phyloP scores from a whole-genome alignment of 257 asterid species.

The Solanum chiquidenum region DNA sequence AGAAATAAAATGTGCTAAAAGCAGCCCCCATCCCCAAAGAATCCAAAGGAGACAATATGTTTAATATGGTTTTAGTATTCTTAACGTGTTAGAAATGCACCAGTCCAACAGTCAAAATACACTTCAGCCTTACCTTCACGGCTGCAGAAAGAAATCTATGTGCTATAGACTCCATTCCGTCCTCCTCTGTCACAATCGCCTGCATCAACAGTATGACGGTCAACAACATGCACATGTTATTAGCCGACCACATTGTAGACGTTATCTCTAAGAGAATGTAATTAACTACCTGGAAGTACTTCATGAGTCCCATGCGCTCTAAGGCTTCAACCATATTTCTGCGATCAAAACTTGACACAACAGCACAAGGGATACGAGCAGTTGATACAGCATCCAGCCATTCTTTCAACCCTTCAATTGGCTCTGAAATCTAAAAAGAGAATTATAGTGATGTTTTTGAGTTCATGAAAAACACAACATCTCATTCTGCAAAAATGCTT shows the following conservation, averaged over 20 bases:
- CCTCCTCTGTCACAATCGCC: constrained; percentile 91
- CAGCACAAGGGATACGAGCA: constrained; percentile 92
- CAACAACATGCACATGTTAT: background rate
- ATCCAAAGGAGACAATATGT: background rate
- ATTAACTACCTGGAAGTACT: constrained; percentile 65
- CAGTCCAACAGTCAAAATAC: background rate
- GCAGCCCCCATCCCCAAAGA: background rate
- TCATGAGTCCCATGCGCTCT: constrained; percentile 72
- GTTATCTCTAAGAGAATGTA: background rate
- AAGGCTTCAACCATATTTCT: constrained; percentile 63
- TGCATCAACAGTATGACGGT: constrained; percentile 25
- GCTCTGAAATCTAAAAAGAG: constrained; percentile 55
- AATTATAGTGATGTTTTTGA: background rate
- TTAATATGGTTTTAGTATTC: background rate
- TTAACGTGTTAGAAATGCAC: background rate
- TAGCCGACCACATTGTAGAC: background rate
- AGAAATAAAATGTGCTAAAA: background rate
- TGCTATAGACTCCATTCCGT: constrained; percentile 93
- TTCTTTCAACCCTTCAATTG: constrained; percentile 75
- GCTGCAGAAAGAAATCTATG: constrained; percentile 97
- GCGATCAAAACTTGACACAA: constrained; percentile 87
- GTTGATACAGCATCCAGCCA: constrained; percentile 92
- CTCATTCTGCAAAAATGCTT: constrained; percentile 2
- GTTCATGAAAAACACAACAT: background rate
- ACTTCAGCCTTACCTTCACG: constrained; percentile 53